Evolutionary conservation across 768 basidiomycete genomes (phyloP), one percentile per base, ranked within the genome.

Genomic region (Suillus brevipes): DNA sequence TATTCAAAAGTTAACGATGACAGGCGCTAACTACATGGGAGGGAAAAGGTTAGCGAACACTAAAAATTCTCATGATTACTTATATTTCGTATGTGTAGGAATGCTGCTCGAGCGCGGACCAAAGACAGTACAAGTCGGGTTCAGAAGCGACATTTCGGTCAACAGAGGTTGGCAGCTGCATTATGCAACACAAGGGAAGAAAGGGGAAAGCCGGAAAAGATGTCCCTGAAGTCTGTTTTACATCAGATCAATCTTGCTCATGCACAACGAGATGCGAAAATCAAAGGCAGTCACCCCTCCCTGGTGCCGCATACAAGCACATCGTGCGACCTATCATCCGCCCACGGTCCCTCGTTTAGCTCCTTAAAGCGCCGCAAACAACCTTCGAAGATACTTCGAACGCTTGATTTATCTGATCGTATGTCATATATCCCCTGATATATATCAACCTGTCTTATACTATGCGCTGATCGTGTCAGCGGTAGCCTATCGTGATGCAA

Each of bases 21-120:
- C 78, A 25, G 89, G 89, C 7, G 89, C 88, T 37, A 91, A 91
- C 69, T 91, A 90, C 66, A 90, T 89, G 88, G 89, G 89, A 28
- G 89, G 89, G 14, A 88, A 85, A 77, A 81, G 87, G 89, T 87
- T 57, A 42, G 74, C 23, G 61, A 63, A 18, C 49, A n/a, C 10
- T 13, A 28, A 45, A 40, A 43, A 37, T 50, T 37, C 16, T 28
- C 12, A 25, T 56, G 52, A 61, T 61, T 23, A 25, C 23, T n/a
- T 38, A 59, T 20, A 55, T 49, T 25, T 20, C 16, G 14, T 14
- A 25, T 63, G 58, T 12, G 45, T 63, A 91, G 90, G 69, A 90
- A 85, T 70, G 79, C 81, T 1, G 85, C 84, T 23, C 86, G 83
- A 72, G 81, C 85, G 0, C 83, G 85, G 62, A 81, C 80, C 5